Base-by-base conservation (phyloP, 2,329 filamentous ascomycete species). In the Calonectria pauciramosa region DNA sequence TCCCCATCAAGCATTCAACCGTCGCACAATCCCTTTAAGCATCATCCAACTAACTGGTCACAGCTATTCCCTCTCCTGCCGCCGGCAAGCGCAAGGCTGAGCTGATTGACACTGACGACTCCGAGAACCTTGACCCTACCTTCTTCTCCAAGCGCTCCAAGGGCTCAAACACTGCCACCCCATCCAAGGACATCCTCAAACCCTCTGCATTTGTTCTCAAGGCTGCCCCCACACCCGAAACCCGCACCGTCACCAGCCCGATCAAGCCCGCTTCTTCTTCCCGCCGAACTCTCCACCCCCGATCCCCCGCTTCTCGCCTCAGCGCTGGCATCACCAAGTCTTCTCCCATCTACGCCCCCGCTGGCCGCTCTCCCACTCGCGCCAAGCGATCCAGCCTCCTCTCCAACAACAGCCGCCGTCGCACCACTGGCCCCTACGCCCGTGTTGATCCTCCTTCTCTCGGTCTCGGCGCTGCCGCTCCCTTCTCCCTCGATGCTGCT, bases 401-500 rank as follows among this genome's bases (percentile, higher is more conserved):
- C 52, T 92, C 91, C 66, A 65, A 34, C 41, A 92, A 90, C 41
- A 92, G 90, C 82, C 92, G 94, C 73, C 93, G 94, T 64, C 91
- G 91, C 74, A 90, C 90, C 20, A 90, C 89, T n/a, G 89, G 91
- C 8, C 88, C 89, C 18, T 92, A 93, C 84, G 88, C 90, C 56
- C 94, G 95, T 60, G 88, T 96, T 70, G 94, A 96, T 78, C 93
- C 94, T 1, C 93, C 94, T 2, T 85, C 90, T 18, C 93, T 93
- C 83, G 85, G 86, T 66, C 86, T 86, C 75, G 87, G 86, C 71
- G 86, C 86, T n/a, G 85, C 88, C 9, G 86, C 93, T 4, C 94
- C 95, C 0, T 97, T 98, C 85, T 96, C 94, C 68, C 92, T 98
- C 74, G 94, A 97, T 82, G 94, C 95, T 30, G 96, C 95, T 4